These are phyloP conservation scores for Auriscalpium microsporum DNA, from an alignment of 768 basidiomycete genomes.

Conservation along the genomic window DNA sequence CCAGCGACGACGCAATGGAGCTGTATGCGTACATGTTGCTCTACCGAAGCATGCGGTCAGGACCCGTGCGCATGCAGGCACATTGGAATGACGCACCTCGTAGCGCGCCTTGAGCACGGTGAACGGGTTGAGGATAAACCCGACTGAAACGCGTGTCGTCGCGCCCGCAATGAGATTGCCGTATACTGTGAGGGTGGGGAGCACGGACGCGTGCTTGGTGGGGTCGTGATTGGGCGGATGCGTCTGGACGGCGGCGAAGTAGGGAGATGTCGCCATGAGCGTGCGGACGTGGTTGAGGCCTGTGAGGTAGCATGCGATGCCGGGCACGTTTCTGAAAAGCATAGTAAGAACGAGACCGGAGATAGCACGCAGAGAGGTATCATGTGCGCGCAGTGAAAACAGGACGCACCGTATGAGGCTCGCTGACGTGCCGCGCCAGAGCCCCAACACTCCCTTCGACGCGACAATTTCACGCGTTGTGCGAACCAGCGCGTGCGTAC, in stretches of 20 bases:
- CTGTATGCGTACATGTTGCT: conserved; percentile 72
- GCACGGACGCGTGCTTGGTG: conserved; percentile 35
- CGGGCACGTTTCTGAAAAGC: conserved; percentile 72
- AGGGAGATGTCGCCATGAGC: conserved; percentile 60
- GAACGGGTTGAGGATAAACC: conserved; percentile 82
- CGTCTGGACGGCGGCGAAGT: conserved; percentile 41
- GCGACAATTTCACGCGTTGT: conserved; percentile 51
- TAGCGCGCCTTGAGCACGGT: conserved; percentile 88
- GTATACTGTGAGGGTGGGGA: conserved; percentile 61
- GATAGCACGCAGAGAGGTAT: neutral
- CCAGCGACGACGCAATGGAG: conserved; percentile 49
- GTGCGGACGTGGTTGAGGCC: conserved; percentile 75
- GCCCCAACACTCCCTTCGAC: conserved; percentile 55
- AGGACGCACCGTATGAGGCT: conserved; percentile 60
- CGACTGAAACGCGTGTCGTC: conserved; percentile 68
- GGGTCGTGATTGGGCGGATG: conserved; percentile 1
- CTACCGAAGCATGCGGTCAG: conserved; percentile 28
- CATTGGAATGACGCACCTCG: conserved; percentile 46
- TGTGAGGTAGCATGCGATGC: conserved; percentile 89
- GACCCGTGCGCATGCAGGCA: no score
- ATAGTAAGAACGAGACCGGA: no score
- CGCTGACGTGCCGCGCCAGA: conserved; percentile 86
- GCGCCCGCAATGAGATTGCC: conserved; percentile 88
- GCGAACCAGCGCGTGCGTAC: conserved; percentile 35
- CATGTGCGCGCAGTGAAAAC: neutral